Evolutionary conservation across 352 stramenopile genomes (phyloP).

Genomic region (Phytophthora fragariae): DNA sequence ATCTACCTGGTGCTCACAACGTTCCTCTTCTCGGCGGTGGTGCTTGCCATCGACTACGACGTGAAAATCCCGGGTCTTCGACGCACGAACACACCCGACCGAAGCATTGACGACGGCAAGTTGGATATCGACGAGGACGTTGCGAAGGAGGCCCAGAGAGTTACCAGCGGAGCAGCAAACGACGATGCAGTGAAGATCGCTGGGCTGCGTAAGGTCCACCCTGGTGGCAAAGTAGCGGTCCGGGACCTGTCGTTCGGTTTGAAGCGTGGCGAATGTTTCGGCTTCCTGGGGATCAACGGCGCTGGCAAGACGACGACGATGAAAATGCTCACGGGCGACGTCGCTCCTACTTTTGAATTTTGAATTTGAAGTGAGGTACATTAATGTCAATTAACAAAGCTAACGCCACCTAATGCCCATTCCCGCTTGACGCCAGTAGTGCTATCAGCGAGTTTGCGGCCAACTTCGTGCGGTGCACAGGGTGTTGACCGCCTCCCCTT

Average conservation of each 20-base stretch:
- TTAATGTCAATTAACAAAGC: too few species aligned
- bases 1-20: constrained; percentile 46
- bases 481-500: too few species aligned
- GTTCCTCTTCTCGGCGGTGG: constrained; percentile 23
- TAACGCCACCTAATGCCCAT: too few species aligned
- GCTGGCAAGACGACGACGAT: constrained; percentile 95
- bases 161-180: constrained; percentile 27
- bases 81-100: not conserved
- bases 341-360: constrained; percentile 57
- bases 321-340: constrained; percentile 93
- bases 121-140: constrained; percentile 47
- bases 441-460: too few species aligned
- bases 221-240: constrained; percentile 70
- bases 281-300: constrained; percentile 95
- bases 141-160: constrained; percentile 36
- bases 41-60: constrained; percentile 45
- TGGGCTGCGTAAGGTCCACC: constrained; percentile 45
- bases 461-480: too few species aligned
- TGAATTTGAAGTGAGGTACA: too few species aligned
- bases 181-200: constrained; percentile 38
- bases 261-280: constrained; percentile 90
- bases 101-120: constrained; percentile 7
- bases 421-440: too few species aligned
- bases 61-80: constrained; percentile 16
- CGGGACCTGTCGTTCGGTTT: constrained; percentile 75